Conservation (phyloP, 805 yeast genomes). For the Yamadazyma kitorensis region DNA sequence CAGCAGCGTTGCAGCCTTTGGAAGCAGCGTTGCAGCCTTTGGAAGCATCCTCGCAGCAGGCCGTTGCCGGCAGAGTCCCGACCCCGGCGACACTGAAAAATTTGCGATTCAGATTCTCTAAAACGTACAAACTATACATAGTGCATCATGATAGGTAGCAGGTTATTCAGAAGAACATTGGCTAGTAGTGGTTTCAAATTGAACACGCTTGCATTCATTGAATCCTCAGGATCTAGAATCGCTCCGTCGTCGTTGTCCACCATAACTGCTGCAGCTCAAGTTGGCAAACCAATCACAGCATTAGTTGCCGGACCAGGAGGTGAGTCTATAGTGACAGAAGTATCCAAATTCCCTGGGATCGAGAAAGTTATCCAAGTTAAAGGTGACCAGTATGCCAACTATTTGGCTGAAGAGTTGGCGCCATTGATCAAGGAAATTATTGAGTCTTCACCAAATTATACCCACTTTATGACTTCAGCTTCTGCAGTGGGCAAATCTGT, state of each 20-base stretch:
- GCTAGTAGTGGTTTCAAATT: constrained; percentile 31
- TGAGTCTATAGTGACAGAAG: constrained; percentile 43
- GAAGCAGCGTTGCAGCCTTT: too few species aligned
- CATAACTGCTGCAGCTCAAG: constrained; percentile 70
- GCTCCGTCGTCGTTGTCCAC: constrained; percentile 71
- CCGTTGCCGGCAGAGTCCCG: too few species aligned
- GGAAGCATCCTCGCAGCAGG: too few species aligned
- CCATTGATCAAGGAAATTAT: constrained; percentile 58
- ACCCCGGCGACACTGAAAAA: too few species aligned
- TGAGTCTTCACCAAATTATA: constrained; percentile 37
- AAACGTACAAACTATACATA: too few species aligned
- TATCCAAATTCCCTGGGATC: constrained; percentile 53
- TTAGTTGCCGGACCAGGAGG: constrained; percentile 65
- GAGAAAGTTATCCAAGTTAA: constrained; percentile 56
- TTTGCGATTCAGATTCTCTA: too few species aligned
- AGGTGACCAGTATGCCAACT: constrained; percentile 59
- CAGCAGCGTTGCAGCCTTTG: too few species aligned
- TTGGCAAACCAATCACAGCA: constrained; percentile 81
- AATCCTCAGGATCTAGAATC: constrained; percentile 52
- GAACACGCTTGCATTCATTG: constrained; percentile 72
- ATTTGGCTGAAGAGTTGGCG: constrained; percentile 76
- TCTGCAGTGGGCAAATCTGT: constrained; percentile 86
- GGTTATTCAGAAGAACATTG: constrained; percentile 39
- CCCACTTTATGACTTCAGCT: constrained; percentile 77
- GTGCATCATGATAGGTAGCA: too few species aligned